These are phyloP conservation scores for Hypoxylon intermedium DNA, from an alignment of 495 filamentous ascomycete species.

Conservation along the genomic window DNA sequence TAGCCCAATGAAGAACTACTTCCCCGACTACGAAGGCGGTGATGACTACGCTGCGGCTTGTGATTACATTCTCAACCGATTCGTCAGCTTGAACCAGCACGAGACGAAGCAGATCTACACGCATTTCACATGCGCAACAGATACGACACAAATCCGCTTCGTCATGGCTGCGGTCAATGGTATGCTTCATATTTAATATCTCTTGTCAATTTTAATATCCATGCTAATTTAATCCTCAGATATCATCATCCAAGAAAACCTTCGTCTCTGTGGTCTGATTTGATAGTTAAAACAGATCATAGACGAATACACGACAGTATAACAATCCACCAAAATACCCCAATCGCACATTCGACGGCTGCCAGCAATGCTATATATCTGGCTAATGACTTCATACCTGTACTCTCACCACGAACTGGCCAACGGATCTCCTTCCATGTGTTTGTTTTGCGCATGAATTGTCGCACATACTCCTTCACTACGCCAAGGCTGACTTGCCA, in stretches of 20 bases:
- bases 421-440: constrained; percentile 41
- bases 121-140: constrained; percentile 98
- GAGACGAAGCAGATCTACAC: constrained; percentile 99
- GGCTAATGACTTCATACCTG: constrained; percentile 47
- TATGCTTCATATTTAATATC: constrained; percentile 63
- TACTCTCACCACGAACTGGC: constrained; percentile 40
- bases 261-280: constrained; percentile 96
- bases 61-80: constrained; percentile 96
- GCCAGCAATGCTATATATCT: constrained; percentile 43
- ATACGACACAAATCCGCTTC: constrained; percentile 98
- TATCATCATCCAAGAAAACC: constrained; percentile 99
- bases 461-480: constrained; percentile 29
- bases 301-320: constrained; percentile 17
- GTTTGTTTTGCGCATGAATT: constrained; percentile 43
- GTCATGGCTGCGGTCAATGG: constrained; percentile 99
- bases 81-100: constrained; percentile 96
- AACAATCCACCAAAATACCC: constrained; percentile 32
- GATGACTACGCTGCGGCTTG: constrained; percentile 92
- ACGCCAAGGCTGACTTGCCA: constrained; percentile 23
- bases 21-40: constrained; percentile 97
- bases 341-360: constrained; percentile 34
- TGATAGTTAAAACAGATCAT: constrained; percentile 53
- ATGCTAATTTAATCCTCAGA: constrained; percentile 63
- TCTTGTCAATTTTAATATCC: background rate
- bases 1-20: constrained; percentile 99